These are phyloP conservation scores for Neolecta irregularis DNA, from an alignment of 1,139 yeast species.

Conservation along the genomic window DNA sequence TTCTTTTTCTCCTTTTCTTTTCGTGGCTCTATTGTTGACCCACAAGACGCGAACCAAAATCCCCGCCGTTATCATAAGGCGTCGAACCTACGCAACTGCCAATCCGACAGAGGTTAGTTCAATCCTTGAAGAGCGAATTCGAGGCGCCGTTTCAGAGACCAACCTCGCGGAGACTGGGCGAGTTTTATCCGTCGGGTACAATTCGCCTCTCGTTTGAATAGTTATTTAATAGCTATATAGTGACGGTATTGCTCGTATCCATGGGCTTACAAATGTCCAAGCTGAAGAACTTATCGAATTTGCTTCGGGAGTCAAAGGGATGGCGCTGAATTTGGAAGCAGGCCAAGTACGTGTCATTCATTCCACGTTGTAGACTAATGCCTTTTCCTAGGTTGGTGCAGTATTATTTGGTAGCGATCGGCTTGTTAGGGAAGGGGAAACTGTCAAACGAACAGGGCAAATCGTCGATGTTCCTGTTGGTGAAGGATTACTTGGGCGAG, in stretches of 20 bases:
- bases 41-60: too few species aligned
- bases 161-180: constrained; percentile 99
- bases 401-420: constrained; percentile 99
- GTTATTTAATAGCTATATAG: constrained; percentile 27
- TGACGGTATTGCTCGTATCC: constrained; percentile 99
- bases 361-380: not conserved
- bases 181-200: constrained; percentile 91
- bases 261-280: constrained; percentile 98
- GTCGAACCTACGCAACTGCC: constrained; percentile 82
- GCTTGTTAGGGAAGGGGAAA: constrained; percentile 97
- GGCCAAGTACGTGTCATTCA: constrained; percentile 41
- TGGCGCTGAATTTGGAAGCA: constrained; percentile 99
- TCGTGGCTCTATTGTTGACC: too few species aligned
- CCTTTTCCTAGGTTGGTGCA: constrained; percentile 54
- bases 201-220: constrained; percentile 17
- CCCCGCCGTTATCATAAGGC: too few species aligned
- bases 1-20: too few species aligned
- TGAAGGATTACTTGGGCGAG: constrained; percentile 97
- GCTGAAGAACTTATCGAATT: constrained; percentile 99
- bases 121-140: constrained; percentile 96
- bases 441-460: constrained; percentile 99
- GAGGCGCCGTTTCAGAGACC: constrained; percentile 97
- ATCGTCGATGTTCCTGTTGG: constrained; percentile 99
- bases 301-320: constrained; percentile 99
- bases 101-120: constrained; percentile 99